Evolutionary conservation across 2,329 filamentous ascomycete species (phyloP), one percentile per base, ranked within the genome.

Genomic region (Colletotrichum tabaci): DNA sequence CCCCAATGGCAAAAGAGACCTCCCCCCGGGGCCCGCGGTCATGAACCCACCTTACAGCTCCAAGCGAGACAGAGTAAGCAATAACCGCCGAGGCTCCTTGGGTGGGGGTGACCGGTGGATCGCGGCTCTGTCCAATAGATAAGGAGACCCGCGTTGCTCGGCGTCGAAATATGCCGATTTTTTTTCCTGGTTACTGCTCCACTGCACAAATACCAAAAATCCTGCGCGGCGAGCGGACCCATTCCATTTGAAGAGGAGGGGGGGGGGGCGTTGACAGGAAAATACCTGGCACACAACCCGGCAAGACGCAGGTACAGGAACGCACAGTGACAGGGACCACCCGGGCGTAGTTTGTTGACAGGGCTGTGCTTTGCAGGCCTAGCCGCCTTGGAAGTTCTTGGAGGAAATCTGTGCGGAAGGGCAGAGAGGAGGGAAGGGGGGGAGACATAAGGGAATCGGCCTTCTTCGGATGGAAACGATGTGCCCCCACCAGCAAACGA

Each of bases 221-320:
- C 60, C 46, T 40, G 40, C 46, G 26, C 53, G 13, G 30, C 30
- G 30, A 35, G 30, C 8, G 30, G 30, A 35, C 30, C 30, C 30
- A 35, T 35, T 35, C 9, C 30, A 35, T 35, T 35, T 9, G 30
- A 35, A 35, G 30, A 35, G 9, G 30, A 2, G 8, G 30, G 30
- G 30, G 8, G 30, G 30, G 30, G 26, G 55, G 15, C 15, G 47
- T n/a, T 21, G 55, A 4, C 7, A 23, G 18, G 23, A 23, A 42
- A 55, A 63, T 46, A 30, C 44, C 40, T 46, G 13, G 61, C 38
- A 46, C 5, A 35, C 5, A 52, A 63, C 12, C 61, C 47, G 65
- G 46, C 44, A 65, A 63, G 65, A 68, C 47, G 68, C 68, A 71
- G 68, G 68, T 71, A 71, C 68, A 64, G 47, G 58, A 26, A 61